Evolutionary conservation across 2,329 filamentous ascomycete species (phyloP).

Genomic region (Zymoseptoria ardabiliae): DNA sequence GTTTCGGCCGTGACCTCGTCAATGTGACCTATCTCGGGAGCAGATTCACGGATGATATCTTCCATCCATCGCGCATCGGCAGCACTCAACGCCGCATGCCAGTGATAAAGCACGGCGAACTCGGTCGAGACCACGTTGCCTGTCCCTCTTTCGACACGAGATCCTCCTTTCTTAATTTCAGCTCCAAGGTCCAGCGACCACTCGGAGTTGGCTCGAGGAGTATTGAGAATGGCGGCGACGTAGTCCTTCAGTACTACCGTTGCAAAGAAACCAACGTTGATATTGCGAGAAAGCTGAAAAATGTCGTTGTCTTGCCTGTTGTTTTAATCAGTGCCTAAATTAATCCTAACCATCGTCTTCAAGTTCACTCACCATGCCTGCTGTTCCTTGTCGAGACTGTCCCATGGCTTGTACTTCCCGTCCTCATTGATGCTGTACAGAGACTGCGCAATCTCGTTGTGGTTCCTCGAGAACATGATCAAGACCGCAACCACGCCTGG

Average conservation of each 20-base stretch:
- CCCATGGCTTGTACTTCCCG: slow-evolving; percentile 38
- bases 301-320: slow-evolving; percentile 42
- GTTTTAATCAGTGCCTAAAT: slow-evolving; percentile 3
- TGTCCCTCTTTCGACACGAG: slow-evolving; percentile 36
- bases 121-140: slow-evolving; percentile 42
- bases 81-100: slow-evolving; percentile 40
- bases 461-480: slow-evolving; percentile 41
- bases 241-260: slow-evolving; percentile 41
- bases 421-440: slow-evolving; percentile 39
- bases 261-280: slow-evolving; percentile 43
- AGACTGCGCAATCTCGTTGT: slow-evolving; percentile 38
- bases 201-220: slow-evolving; percentile 38
- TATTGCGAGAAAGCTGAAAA: slow-evolving; percentile 41
- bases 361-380: slow-evolving; percentile 31
- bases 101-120: slow-evolving; percentile 43
- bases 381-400: slow-evolving; percentile 30
- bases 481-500: slow-evolving; percentile 38
- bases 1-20: slow-evolving; percentile 38
- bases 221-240: slow-evolving; percentile 42
- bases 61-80: slow-evolving; percentile 44
- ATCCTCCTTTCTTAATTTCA: slow-evolving; percentile 37
- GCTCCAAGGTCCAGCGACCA: slow-evolving; percentile 41
- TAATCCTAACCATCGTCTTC: neutral
- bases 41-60: slow-evolving; percentile 27
- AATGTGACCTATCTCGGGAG: slow-evolving; percentile 36